phyloP scores from a whole-genome alignment of 2,329 filamentous ascomycete genomes.

The Trichoderma breve region DNA sequence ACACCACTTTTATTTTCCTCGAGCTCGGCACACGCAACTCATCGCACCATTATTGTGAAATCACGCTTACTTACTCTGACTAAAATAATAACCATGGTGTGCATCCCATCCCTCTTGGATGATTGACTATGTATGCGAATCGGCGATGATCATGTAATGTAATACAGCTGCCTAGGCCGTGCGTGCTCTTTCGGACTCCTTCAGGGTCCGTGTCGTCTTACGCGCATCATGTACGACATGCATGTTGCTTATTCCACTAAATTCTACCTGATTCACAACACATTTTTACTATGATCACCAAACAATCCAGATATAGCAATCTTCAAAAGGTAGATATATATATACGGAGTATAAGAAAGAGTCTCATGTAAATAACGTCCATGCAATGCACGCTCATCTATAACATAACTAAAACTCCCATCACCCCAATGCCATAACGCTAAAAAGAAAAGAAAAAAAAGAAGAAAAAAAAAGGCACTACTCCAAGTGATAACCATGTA shows the following conservation, averaged over 20 bases:
- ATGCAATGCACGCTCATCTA: not conserved
- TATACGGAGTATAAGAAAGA: not conserved
- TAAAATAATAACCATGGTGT: not conserved
- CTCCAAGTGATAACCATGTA: not conserved
- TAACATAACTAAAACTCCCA: not conserved
- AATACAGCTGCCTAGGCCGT: no score
- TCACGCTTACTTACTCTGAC: not conserved
- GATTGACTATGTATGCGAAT: not conserved
- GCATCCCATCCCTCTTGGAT: not conserved
- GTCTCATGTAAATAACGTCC: not conserved
- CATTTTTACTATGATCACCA: not conserved
- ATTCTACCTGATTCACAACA: not conserved
- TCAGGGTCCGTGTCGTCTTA: not conserved
- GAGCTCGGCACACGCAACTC: not conserved
- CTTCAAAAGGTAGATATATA: not conserved
- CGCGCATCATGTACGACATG: not conserved
- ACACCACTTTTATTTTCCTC: no score
- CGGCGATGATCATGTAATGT: not conserved
- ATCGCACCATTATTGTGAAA: not conserved
- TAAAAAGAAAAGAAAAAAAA: not conserved
- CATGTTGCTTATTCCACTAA: not conserved
- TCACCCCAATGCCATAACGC: not conserved
- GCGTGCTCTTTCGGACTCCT: not conserved
- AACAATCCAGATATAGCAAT: not conserved
- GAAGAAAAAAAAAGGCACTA: not conserved